Evolutionary conservation across 371 early-diverging fungal genomes (phyloP), one percentile per base, ranked within the genome.

Genomic region (Mucor racemosus): DNA sequence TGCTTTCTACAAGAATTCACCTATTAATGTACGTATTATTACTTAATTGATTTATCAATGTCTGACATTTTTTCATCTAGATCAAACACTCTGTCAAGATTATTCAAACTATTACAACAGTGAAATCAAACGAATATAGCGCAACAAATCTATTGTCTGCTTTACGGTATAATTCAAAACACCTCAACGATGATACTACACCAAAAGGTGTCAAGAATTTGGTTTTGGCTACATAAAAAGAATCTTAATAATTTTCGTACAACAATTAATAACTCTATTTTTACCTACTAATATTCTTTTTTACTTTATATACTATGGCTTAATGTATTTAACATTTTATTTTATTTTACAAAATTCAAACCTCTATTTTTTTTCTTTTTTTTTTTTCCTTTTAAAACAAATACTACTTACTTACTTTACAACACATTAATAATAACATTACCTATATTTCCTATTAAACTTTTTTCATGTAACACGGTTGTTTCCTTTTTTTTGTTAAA

Each of bases 101-200:
- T 3, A 91, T 95, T 62, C 92, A 92, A 71, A 73, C 76, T 86
- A 69, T 71, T 33, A 58, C 61, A 59, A 73, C 54, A 48, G 44
- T 62, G 58, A 61, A 48, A 42, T 71, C 40, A 21, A 65, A 67
- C 10, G 76, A 81, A 48, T 75, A 75, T 13, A 76, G 88, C 38
- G 85, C 89, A 4, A 67, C 88, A 19, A 85, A 84, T 44, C 79
- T 95, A 58, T 75, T 94, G 64, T 92, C 91, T 66, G 86, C 92
- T 7, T 71, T 95, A 58, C 83, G 91, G 65, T 94, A 89, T 73
- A 88, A 92, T 53, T 91, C 92, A 15, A 85, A 90, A 65, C 93
- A 94, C 72, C 78, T 94, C 54, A 93, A 93, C 68, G 91, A 92
- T 65, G 91, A 92, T 17, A 72, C 86, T 3, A 94, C 94, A 5